These are phyloP conservation scores for Pythium sukuiense DNA, from an alignment of 352 stramenopile genomes.

Conservation along the genomic window DNA sequence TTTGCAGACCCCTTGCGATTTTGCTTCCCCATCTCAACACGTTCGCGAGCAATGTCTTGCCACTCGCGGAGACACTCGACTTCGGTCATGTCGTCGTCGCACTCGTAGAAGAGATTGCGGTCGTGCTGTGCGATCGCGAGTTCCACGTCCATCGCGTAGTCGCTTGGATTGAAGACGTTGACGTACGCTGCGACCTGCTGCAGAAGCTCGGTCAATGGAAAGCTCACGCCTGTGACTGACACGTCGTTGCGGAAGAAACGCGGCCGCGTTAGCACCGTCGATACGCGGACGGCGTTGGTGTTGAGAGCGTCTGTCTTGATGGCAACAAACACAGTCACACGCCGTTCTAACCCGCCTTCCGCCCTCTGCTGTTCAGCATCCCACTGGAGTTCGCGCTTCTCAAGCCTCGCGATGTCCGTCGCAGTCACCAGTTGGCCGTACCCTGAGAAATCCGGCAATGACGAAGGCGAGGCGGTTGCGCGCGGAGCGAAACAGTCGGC, in stretches of 20 bases:
- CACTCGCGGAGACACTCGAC: conserved; percentile 42
- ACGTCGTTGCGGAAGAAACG: conserved; percentile 10
- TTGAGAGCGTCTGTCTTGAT: conserved; percentile 16
- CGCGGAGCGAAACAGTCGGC: conserved; percentile 17
- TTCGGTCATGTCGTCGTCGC: conserved; percentile 31
- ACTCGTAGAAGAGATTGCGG: conserved; percentile 49
- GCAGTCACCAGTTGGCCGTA: conserved; percentile 15
- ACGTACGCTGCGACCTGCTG: conserved; percentile 31
- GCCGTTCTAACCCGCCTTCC: background rate
- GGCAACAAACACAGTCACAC: background rate
- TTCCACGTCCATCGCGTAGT: conserved; percentile 49
- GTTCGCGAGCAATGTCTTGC: conserved; percentile 23
- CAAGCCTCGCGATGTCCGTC: conserved; percentile 10
- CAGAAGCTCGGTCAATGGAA: conserved; percentile 44
- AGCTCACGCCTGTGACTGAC: conserved; percentile 13
- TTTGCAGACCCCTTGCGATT: background rate
- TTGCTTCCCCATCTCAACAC: conserved; percentile 34
- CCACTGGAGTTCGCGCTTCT: conserved; percentile 3
- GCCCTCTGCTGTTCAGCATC: background rate
- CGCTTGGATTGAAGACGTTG: conserved; percentile 49
- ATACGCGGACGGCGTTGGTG: conserved; percentile 1
- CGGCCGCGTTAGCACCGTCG: conserved; percentile 33
- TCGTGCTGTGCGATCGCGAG: conserved; percentile 39
- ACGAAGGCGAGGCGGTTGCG: background rate
- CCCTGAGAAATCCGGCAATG: background rate